Percentiles rank a stretch among this genome's conserved stretches.
phyloP scores from a whole-genome alignment of 345 rosid species.

The Aquilaria malaccensis region DNA sequence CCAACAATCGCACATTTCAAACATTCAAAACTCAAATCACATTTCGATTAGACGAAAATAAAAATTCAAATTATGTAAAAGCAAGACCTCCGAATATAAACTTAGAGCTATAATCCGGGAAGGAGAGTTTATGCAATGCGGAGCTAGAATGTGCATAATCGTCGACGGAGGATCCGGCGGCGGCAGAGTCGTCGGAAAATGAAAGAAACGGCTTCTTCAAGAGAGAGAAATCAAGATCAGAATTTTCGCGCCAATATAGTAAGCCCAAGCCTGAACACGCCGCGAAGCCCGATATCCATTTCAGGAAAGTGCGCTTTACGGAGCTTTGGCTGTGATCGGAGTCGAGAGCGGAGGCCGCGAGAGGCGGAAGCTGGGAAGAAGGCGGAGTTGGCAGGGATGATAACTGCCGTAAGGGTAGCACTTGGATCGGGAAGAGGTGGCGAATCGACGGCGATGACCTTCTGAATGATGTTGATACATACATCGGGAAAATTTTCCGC shows the following conservation, averaged over 20 bases:
- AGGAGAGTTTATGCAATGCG: constrained; percentile 42
- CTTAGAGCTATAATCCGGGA: constrained; percentile 52
- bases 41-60: neutral
- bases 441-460: constrained; percentile 35
- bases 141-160: constrained; percentile 21
- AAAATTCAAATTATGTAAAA: neutral
- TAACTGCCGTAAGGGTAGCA: constrained; percentile 33
- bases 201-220: constrained; percentile 26
- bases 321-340: constrained; percentile 8
- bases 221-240: constrained; percentile 23
- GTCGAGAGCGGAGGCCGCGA: constrained; percentile 13
- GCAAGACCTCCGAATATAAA: constrained; percentile 56
- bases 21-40: neutral
- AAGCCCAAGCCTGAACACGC: constrained; percentile 59
- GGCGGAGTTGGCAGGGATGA: constrained; percentile 20
- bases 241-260: constrained; percentile 34
- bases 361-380: constrained; percentile 20
- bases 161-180: constrained; percentile 16
- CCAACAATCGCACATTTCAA: constrained; percentile 1
- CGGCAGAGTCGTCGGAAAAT: constrained; percentile 41
- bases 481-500: constrained; percentile 17
- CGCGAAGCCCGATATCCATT: constrained; percentile 47
- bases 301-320: constrained; percentile 18
- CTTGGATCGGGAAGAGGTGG: constrained; percentile 34
- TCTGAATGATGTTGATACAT: constrained; percentile 25